These are phyloP conservation scores for Conticribra guillardii DNA, from an alignment of 108 stramenopile species.

Conservation along the genomic window DNA sequence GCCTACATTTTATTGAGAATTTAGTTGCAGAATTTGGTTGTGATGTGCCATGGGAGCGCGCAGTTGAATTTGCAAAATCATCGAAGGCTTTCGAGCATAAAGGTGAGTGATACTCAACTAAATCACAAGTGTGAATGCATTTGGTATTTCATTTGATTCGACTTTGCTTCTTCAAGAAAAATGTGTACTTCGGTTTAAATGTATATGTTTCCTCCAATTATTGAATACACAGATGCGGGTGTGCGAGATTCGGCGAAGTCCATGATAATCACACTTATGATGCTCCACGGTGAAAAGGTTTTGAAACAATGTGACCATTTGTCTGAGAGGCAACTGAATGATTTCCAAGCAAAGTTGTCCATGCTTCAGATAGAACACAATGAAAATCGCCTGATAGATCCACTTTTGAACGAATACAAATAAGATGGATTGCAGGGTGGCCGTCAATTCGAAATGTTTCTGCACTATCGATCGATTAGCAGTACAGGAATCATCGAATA, in stretches of 20 bases:
- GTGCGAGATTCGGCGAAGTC: constrained; percentile 44
- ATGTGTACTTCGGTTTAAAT: background rate
- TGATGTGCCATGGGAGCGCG: constrained; percentile 29
- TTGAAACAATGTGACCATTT: constrained; percentile 32
- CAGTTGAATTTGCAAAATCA: constrained; percentile 37
- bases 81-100: constrained; percentile 19
- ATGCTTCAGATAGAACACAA: no score
- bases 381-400: no score
- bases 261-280: constrained; percentile 36
- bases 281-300: constrained; percentile 36
- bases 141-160: background rate
- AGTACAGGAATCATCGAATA: no score
- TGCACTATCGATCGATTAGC: no score
- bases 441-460: no score
- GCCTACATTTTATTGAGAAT: constrained; percentile 38
- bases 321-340: constrained; percentile 38
- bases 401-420: no score
- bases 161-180: background rate
- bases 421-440: no score
- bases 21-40: constrained; percentile 40
- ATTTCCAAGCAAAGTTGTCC: constrained; percentile 21
- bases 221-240: constrained; percentile 46
- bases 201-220: constrained; percentile 9
- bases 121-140: no score
- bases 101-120: no score